Evolutionary conservation across 2,329 filamentous ascomycete genomes (phyloP).

Genomic region (Aspergillus spinulosporus): DNA sequence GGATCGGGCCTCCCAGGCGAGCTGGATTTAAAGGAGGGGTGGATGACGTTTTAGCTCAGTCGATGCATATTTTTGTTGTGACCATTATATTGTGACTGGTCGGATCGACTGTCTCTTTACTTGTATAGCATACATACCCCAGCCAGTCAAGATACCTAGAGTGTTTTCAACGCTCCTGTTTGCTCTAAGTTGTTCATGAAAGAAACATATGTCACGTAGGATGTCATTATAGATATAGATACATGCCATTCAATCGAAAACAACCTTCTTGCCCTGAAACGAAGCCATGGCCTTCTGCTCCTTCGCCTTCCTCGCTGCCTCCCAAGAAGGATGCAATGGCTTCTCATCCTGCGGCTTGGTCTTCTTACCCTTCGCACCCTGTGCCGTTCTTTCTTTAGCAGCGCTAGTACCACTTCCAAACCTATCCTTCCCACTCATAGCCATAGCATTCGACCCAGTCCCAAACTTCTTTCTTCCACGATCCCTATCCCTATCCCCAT

Average conservation of each 20-base stretch:
- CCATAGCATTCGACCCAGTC: conserved; percentile 10
- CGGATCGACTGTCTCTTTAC: too few relatives aligned
- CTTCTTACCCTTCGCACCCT: conserved; percentile 16
- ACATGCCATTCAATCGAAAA: conserved; percentile 53
- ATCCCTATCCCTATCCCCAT: conserved; percentile 20
- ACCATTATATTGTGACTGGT: too few relatives aligned
- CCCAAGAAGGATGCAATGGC: conserved; percentile 64
- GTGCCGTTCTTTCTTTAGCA: conserved; percentile 21
- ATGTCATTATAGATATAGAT: conserved; percentile 8
- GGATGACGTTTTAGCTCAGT: conserved; percentile 35
- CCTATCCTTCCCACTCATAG: neutral
- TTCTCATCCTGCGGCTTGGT: conserved; percentile 51
- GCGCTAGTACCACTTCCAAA: neutral
- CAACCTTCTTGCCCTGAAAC: conserved; percentile 63
- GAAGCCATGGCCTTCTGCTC: conserved; percentile 47
- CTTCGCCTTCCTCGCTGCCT: conserved; percentile 62
- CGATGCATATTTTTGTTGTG: too few relatives aligned
- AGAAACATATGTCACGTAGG: neutral
- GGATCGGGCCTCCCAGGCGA: conserved; percentile 20
- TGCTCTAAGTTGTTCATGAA: neutral
- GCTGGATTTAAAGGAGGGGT: conserved; percentile 15
- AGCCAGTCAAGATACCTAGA: conserved; percentile 7
- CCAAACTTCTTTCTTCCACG: conserved; percentile 23
- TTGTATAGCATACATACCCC: neutral
- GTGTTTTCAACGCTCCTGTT: neutral